Base-by-base conservation (phyloP, 495 filamentous ascomycete genomes). In the Trichodelitschia bisporula region DNA sequence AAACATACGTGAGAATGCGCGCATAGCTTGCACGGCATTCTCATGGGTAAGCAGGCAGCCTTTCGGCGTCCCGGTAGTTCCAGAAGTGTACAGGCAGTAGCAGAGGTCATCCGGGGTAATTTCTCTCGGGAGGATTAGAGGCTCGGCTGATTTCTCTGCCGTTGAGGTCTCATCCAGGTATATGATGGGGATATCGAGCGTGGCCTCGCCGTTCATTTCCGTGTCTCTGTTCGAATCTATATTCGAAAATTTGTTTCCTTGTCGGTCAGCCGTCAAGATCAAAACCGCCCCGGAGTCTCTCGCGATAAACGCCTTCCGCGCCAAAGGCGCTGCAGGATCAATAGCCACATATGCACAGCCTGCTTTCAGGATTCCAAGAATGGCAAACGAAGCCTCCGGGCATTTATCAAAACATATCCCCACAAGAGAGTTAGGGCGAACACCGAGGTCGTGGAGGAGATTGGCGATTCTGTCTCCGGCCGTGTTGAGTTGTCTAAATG, bases 291-390 rank as follows among this genome's bases (percentile, higher is more conserved):
- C 45, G 0, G 73, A 75, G 36, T 80, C 76, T 18, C 55, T 31
- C 2, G 73, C 25, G 12, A 80, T 77, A 36, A 71, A 82, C 28
- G 57, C 48, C 30, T 71, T 65, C 19, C 76, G 52, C 4, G 64
- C 55, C 20, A 46, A 36, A 0, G 77, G 77, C 0, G 73, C 63
- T 4, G 46, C 58, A 2, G 60, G 69, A 54, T 71, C 80, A 20
- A 71, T 54, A 0, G 82, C 78, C 13, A 92, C 56, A 49, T 82
- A 93, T 1, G 68, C 62, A 41, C 74, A 84, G 0, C 80, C 83
- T 4, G 69, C 66, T 46, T 86, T 86, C 28, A 86, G 50, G 26
- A 83, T 69, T 3, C 76, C 79, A 4, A 86, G 54, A 15, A 84
- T 77, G 2, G 74, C 65, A 36, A 80, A 70, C 27, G 72, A 80